A percentile compares a stretch with the other conserved stretches of the same genome.
phyloP scores from a whole-genome alignment of 2,329 filamentous ascomycete genomes.

The Penicillium sp. region DNA sequence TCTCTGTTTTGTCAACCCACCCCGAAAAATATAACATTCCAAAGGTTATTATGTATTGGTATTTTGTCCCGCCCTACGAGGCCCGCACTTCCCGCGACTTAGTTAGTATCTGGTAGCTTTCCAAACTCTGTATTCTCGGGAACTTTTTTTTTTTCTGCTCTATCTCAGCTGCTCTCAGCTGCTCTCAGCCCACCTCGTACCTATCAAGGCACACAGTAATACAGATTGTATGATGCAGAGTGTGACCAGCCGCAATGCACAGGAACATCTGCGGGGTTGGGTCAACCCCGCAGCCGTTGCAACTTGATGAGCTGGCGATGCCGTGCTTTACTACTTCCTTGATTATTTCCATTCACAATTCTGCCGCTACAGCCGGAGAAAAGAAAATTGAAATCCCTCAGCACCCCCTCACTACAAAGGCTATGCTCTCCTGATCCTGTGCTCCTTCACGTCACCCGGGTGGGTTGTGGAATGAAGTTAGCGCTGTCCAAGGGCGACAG shows the following conservation, averaged over 20 bases:
- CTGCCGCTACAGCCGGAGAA: constrained; percentile 13
- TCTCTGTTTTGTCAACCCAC: constrained; percentile 18
- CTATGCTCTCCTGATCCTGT: neutral
- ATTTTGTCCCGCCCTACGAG: neutral
- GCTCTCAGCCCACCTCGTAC: neutral
- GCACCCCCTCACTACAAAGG: constrained; percentile 3
- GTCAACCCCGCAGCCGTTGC: constrained; percentile 18
- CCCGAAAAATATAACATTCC: neutral
- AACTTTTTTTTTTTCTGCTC: neutral
- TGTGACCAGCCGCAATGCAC: constrained; percentile 6
- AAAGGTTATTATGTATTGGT: neutral
- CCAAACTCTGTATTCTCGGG: neutral
- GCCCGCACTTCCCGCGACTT: neutral
- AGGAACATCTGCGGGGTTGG: constrained; percentile 21
- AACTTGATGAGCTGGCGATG: constrained; percentile 24
- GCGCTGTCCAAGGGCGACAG: neutral
- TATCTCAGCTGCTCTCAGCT: neutral
- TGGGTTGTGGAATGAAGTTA: neutral
- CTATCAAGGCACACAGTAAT: neutral
- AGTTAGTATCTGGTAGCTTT: neutral
- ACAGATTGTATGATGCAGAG: neutral
- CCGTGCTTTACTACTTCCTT: constrained; percentile 19
- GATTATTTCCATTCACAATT: constrained; percentile 12
- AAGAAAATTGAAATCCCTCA: neutral
- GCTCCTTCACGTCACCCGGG: constrained; percentile 5